Evolutionary conservation across 352 stramenopile species (phyloP).

Genomic region (Globisporangium heterothallicum): DNA sequence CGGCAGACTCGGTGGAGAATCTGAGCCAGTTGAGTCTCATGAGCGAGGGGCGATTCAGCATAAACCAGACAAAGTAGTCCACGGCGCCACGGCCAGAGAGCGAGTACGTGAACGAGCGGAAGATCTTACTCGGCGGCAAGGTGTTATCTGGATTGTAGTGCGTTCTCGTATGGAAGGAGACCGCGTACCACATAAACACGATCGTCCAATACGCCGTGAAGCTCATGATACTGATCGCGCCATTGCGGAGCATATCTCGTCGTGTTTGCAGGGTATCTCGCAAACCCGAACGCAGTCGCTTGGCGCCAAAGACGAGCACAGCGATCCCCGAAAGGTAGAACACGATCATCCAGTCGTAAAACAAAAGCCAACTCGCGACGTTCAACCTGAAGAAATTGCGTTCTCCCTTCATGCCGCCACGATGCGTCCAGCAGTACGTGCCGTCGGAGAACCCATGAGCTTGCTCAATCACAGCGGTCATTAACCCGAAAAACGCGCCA

Average conservation of each 20-base stretch:
- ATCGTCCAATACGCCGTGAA: constrained; percentile 84
- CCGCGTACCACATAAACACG: constrained; percentile 70
- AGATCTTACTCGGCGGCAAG: constrained; percentile 45
- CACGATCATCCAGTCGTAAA: constrained; percentile 85
- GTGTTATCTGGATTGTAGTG: constrained; percentile 30
- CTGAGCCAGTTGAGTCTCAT: constrained; percentile 61
- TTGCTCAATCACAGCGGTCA: constrained; percentile 25
- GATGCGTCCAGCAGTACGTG: constrained; percentile 77
- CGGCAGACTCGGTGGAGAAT: constrained; percentile 69
- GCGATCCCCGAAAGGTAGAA: constrained; percentile 75
- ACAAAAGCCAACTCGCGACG: constrained; percentile 63
- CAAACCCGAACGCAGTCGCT: constrained; percentile 59
- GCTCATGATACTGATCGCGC: constrained; percentile 74
- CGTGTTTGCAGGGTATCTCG: constrained; percentile 71
- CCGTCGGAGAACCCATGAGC: constrained; percentile 62
- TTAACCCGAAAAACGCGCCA: constrained; percentile 31
- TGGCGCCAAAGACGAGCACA: constrained; percentile 58
- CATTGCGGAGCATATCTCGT: constrained; percentile 73
- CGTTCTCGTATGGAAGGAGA: constrained; percentile 60
- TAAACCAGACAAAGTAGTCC: constrained; percentile 86
- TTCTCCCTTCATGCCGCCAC: constrained; percentile 33
- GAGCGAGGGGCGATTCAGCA: constrained; percentile 66
- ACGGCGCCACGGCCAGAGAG: constrained; percentile 59
- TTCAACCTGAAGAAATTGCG: constrained; percentile 73
- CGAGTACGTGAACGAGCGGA: constrained; percentile 62